These are phyloP conservation scores for Rutstroemia sp. DNA, from an alignment of 2,329 filamentous ascomycete genomes.

Conservation along the genomic window DNA sequence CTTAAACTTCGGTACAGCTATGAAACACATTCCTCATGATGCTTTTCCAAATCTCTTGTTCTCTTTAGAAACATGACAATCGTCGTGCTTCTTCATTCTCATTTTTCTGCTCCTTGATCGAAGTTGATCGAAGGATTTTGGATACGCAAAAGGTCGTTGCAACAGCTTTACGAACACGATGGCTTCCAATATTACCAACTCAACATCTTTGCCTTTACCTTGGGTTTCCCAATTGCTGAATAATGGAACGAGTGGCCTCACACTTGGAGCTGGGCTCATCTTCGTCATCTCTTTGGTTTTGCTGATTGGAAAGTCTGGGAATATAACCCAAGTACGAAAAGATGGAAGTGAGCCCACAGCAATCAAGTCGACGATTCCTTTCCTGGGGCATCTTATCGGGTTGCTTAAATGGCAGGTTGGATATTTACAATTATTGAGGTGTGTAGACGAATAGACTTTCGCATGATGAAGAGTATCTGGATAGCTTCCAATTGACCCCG, in stretches of 20 bases:
- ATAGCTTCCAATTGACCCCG: not conserved
- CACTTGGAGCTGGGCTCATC: not conserved
- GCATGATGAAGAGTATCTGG: not conserved
- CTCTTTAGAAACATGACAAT: too few species aligned
- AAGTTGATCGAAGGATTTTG: too few species aligned
- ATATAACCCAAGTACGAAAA: not conserved
- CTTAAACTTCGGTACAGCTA: too few species aligned
- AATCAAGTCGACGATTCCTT: slow-evolving; percentile 34
- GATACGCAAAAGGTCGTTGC: too few species aligned
- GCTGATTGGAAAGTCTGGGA: not conserved
- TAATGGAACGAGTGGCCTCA: not conserved
- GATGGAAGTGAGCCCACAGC: slow-evolving; percentile 34
- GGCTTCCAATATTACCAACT: too few species aligned
- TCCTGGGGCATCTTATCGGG: slow-evolving; percentile 40
- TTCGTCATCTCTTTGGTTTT: not conserved
- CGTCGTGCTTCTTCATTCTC: too few species aligned
- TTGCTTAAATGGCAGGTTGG: slow-evolving; percentile 32
- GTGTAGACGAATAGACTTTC: slow-evolving; percentile 1
- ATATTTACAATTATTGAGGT: slow-evolving; percentile 36
- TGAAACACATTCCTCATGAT: too few species aligned
- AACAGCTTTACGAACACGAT: too few species aligned
- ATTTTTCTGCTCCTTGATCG: too few species aligned
- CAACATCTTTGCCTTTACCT: not conserved
- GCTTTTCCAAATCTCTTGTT: too few species aligned
- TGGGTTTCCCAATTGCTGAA: not conserved